Percentiles rank a stretch among this genome's conserved stretches.
These are phyloP conservation scores for Mayamaea pseudoterrestris DNA, from an alignment of 108 stramenopile species.

Conservation along the genomic window DNA sequence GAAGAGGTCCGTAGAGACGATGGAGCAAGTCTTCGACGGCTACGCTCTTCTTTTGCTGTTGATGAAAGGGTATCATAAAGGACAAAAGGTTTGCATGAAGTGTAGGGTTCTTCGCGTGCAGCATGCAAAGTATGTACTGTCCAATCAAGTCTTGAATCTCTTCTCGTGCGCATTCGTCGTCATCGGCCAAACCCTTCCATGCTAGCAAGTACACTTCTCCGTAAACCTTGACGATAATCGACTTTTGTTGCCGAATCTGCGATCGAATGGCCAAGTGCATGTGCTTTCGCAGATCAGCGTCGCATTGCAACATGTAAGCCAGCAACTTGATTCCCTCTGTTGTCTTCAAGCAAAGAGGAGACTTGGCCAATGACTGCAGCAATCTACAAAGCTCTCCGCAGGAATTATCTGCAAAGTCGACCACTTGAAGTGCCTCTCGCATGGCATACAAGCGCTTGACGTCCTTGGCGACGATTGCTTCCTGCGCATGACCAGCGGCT, in stretches of 20 bases:
- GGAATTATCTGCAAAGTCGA: slow-evolving; percentile 82
- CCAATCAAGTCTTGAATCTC: slow-evolving; percentile 46
- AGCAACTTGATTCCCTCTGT: slow-evolving; percentile 62
- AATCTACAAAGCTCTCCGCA: slow-evolving; percentile 39
- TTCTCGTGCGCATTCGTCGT: slow-evolving; percentile 7
- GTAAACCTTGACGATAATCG: slow-evolving; percentile 51
- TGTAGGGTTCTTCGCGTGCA: slow-evolving; percentile 5
- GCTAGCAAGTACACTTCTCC: slow-evolving; percentile 79
- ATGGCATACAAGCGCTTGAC: slow-evolving; percentile 65
- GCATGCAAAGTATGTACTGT: slow-evolving; percentile 13
- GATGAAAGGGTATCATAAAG: slow-evolving; percentile 59
- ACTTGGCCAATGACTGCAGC: slow-evolving; percentile 51
- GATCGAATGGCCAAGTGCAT: slow-evolving; percentile 52
- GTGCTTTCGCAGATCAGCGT: slow-evolving; percentile 46
- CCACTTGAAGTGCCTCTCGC: slow-evolving; percentile 54
- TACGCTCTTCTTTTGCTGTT: slow-evolving; percentile 55
- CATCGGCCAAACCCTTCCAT: slow-evolving; percentile 51
- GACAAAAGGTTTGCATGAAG: slow-evolving; percentile 28
- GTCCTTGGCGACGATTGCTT: slow-evolving; percentile 43
- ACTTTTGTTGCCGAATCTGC: slow-evolving; percentile 52
- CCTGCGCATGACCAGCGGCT: slow-evolving; percentile 3
- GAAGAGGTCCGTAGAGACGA: slow-evolving; percentile 77
- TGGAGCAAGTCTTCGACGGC: slow-evolving; percentile 74
- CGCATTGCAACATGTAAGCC: slow-evolving; percentile 49
- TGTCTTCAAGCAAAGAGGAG: slow-evolving; percentile 57